Conservation (phyloP, 805 yeast species). For the Dipodascus geniculatus region DNA sequence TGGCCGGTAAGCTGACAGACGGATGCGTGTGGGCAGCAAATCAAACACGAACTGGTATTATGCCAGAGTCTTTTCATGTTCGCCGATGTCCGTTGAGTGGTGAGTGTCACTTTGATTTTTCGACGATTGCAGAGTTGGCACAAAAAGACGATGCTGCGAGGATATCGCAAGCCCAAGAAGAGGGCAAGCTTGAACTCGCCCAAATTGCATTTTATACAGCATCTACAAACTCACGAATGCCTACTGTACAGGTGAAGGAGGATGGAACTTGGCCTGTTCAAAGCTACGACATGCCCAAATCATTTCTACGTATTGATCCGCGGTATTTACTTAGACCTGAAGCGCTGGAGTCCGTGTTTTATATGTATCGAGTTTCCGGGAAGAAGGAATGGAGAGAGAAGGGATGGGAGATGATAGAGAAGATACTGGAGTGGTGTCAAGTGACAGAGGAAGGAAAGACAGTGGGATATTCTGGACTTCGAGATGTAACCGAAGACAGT, state of each 20-base stretch:
- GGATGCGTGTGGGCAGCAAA: slow-evolving; percentile 39
- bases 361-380: slow-evolving; percentile 49
- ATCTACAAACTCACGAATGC: neutral
- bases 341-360: slow-evolving; percentile 47
- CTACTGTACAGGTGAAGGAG: slow-evolving; percentile 2
- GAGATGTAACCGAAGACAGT: slow-evolving; percentile 28
- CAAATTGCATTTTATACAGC: slow-evolving; percentile 2
- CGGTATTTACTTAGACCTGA: slow-evolving; percentile 45
- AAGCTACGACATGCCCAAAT: slow-evolving; percentile 19
- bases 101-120: slow-evolving; percentile 2
- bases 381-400: slow-evolving; percentile 43
- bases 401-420: slow-evolving; percentile 40
- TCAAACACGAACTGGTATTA: slow-evolving; percentile 27
- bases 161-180: slow-evolving; percentile 3
- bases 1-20: slow-evolving; percentile 34
- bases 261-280: slow-evolving; percentile 12
- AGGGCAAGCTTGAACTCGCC: neutral
- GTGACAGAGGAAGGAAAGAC: slow-evolving; percentile 19
- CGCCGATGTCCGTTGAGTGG: slow-evolving; percentile 15
- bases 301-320: slow-evolving; percentile 19
- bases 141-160: neutral
- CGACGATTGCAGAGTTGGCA: neutral
- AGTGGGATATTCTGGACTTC: slow-evolving; percentile 29
- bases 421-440: slow-evolving; percentile 18
- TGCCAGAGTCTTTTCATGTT: slow-evolving; percentile 33